Conservation (phyloP, 225 moss, liverwort and hornwort genomes). For the Antitrichia curtipendula region DNA sequence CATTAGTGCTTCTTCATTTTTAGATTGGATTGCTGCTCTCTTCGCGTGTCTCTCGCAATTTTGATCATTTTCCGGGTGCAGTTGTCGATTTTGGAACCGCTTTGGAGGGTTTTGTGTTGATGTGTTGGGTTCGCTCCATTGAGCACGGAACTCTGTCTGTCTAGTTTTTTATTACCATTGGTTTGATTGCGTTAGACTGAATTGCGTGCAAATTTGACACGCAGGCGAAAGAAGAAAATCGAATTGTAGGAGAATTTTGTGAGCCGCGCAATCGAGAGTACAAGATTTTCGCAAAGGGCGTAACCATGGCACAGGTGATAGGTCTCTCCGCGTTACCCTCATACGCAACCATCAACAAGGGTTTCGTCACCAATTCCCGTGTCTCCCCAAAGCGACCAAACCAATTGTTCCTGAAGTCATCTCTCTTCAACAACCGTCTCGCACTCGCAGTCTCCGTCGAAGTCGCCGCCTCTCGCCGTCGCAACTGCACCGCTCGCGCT, state of each 20-base stretch:
- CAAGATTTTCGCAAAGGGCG: background rate
- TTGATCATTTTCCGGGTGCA: background rate
- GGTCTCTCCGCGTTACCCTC: background rate
- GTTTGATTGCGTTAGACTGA: background rate
- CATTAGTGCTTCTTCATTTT: background rate
- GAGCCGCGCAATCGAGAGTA: background rate
- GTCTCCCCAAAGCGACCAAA: background rate
- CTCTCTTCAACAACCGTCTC: slow-evolving; percentile 11
- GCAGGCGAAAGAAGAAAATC: background rate
- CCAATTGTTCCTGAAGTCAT: slow-evolving; percentile 1
- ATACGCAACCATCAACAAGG: background rate
- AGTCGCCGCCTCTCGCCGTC: background rate
- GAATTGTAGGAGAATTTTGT: background rate
- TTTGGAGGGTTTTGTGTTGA: background rate
- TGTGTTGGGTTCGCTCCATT: background rate
- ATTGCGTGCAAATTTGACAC: background rate
- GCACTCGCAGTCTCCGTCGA: slow-evolving; percentile 19
- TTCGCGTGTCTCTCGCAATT: too few species aligned
- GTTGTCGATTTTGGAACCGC: background rate
- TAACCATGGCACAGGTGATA: background rate
- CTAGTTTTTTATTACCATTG: background rate
- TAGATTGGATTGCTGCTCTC: background rate
- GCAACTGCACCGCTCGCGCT: background rate
- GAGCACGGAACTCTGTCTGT: too few species aligned
- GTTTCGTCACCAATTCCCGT: background rate